phyloP scores from a whole-genome alignment of 108 stramenopile species.

The Discostella stelligeroides region DNA sequence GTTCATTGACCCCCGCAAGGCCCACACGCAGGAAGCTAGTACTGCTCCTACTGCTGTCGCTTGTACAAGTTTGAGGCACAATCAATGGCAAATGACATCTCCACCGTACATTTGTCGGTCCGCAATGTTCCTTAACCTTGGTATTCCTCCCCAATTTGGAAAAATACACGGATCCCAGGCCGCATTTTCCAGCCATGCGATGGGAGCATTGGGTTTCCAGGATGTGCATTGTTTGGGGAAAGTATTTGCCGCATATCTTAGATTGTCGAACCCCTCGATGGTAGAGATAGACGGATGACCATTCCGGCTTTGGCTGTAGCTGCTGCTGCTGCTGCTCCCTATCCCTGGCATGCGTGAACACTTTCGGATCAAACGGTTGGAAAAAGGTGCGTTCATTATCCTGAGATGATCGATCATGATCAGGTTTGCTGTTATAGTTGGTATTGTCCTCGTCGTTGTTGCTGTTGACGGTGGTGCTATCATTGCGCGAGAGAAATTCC shows the following conservation, averaged over 20 bases:
- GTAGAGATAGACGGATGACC: constrained; percentile 48
- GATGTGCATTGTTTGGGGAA: constrained; percentile 42
- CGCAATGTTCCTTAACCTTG: constrained; percentile 58
- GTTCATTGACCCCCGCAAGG: constrained; percentile 20
- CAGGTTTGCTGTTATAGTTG: no score
- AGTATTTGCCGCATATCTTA: constrained; percentile 28
- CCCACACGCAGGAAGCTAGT: constrained; percentile 53
- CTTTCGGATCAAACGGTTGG: constrained; percentile 37
- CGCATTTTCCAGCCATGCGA: constrained; percentile 50
- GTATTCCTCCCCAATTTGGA: constrained; percentile 48
- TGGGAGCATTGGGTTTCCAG: constrained; percentile 44
- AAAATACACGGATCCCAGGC: constrained; percentile 47
- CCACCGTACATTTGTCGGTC: constrained; percentile 65
- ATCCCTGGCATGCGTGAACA: constrained; percentile 18
- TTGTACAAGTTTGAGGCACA: constrained; percentile 28
- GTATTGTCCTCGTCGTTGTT: no score
- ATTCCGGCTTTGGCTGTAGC: constrained; percentile 22
- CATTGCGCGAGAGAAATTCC: background rate
- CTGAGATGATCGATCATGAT: no score
- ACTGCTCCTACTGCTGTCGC: constrained; percentile 13
- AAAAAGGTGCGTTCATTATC: background rate
- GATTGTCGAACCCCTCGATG: constrained; percentile 37
- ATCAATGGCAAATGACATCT: constrained; percentile 63
- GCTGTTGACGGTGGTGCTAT: no score
- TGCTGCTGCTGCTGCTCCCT: background rate